Evolutionary conservation across 2,329 filamentous ascomycete species (phyloP), one percentile per base, ranked within the genome.

Genomic region (Lecanoromycetidae sp.): DNA sequence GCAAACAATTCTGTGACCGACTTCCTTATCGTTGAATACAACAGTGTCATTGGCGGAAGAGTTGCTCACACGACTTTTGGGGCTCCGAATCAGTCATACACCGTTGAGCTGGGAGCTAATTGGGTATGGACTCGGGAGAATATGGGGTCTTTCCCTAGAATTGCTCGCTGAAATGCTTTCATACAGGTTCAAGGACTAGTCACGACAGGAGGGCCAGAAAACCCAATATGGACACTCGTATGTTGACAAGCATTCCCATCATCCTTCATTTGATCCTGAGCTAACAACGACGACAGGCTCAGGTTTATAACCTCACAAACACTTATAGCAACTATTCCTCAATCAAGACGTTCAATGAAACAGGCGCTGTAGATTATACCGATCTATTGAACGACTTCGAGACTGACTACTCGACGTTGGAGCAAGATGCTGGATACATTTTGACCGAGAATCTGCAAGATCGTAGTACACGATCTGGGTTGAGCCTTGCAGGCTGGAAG

Each of bases 31-130:
- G 60, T 84, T 2, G 80, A 84, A 51, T 76, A 77, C 50, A 77
- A 78, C 10, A 66, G 72, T 49, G 68, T 72, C 10, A 72, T 84
- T 49, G 80, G 80, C 1, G 80, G 80, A 1, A 72, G 80, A 5
- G 70, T 79, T 32, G 63, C 63, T n/a, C 72, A 81, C 50, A 70
- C 70, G 0, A 63, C 66, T 0, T 82, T 82, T 55, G 78, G 79
- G 4, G 62, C 37, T 15, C n/a, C 30, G 8, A 29, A 36, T 22
- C 30, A 47, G 15, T 71, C 75, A 0, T 79, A 77, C 50, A 69
- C 66, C 0, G 66, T 84, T 8, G 80, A 84, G 58, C 63, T 80
- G 0, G 80, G 80, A 2, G 80, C 80, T 5, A 84, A 84, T 52
- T 84, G 80, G 80, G 69, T 71, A 58, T 35, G 50, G 20, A 25